Evolutionary conservation across 768 basidiomycete species (phyloP).

Genomic region (Terana coerulea): DNA sequence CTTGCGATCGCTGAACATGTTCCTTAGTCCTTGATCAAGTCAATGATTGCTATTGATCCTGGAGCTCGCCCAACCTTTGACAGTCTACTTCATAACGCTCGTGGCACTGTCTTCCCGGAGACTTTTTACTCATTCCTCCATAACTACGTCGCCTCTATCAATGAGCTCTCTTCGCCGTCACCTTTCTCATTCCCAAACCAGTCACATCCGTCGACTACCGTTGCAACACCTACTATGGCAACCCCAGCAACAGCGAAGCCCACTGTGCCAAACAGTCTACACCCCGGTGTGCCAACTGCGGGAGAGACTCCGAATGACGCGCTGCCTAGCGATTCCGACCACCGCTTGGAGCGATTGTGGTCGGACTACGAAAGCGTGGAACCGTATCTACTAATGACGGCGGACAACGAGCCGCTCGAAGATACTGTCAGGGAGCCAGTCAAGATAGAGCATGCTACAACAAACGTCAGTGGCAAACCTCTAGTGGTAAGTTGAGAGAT

Average conservation of each 20-base stretch:
- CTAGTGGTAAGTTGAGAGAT: constrained; percentile 52
- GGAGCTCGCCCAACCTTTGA: constrained; percentile 77
- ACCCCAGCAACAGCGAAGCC: constrained; percentile 28
- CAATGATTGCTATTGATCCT: constrained; percentile 87
- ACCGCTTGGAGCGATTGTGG: constrained; percentile 80
- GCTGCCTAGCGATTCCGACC: constrained; percentile 81
- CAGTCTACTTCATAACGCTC: constrained; percentile 65
- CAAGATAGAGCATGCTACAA: constrained; percentile 48
- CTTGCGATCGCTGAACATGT: not conserved
- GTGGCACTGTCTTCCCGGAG: constrained; percentile 84
- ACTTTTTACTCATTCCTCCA: constrained; percentile 94
- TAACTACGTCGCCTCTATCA: constrained; percentile 79
- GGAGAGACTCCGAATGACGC: constrained; percentile 27
- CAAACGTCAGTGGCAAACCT: constrained; percentile 44
- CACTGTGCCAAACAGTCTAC: not conserved
- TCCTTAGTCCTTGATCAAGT: constrained; percentile 72
- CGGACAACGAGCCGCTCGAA: constrained; percentile 25
- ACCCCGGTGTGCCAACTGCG: constrained; percentile 5
- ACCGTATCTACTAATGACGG: constrained; percentile 51
- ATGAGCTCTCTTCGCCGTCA: constrained; percentile 54
- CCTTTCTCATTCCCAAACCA: constrained; percentile 32
- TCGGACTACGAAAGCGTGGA: constrained; percentile 82
- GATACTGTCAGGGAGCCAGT: constrained; percentile 46
- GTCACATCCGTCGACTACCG: constrained; percentile 22
- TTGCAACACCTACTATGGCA: constrained; percentile 26